These are phyloP conservation scores for Aspergillus bertholletiae DNA, from an alignment of 495 filamentous ascomycete species.

Conservation along the genomic window DNA sequence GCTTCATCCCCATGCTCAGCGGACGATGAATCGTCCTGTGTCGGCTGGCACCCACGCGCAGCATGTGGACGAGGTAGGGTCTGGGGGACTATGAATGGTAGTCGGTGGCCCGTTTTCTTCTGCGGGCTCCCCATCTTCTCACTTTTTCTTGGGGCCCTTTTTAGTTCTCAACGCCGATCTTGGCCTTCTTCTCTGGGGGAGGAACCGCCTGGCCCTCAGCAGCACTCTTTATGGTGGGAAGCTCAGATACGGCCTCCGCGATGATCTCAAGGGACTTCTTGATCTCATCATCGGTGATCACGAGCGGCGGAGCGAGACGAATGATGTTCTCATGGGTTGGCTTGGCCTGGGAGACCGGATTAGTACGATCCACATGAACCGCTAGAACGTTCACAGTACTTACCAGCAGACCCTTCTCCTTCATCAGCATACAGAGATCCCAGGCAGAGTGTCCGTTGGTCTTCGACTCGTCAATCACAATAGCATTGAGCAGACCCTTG, in stretches of 20 bases:
- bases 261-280: constrained; percentile 48
- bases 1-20: background rate
- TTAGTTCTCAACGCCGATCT: constrained; percentile 48
- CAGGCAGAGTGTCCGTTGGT: constrained; percentile 86
- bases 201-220: constrained; percentile 46
- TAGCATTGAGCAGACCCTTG: constrained; percentile 92
- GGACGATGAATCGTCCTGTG: background rate
- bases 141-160: background rate
- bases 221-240: constrained; percentile 46
- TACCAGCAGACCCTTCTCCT: constrained; percentile 92
- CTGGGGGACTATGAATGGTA: background rate
- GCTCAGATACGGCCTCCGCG: constrained; percentile 42
- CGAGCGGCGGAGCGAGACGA: constrained; percentile 53
- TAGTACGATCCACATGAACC: constrained; percentile 17
- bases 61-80: background rate
- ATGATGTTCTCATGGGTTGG: constrained; percentile 98
- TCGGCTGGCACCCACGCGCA: background rate
- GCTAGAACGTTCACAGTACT: constrained; percentile 18
- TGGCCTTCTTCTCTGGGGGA: constrained; percentile 47
- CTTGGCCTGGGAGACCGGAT: constrained; percentile 67
- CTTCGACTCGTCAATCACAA: constrained; percentile 90
- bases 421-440: constrained; percentile 94
- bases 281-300: constrained; percentile 56
- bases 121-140: background rate
- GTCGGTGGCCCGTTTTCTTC: background rate